Evolutionary conservation across 306 rosid species (phyloP), one percentile per base, ranked within the genome.

Genomic region (Cucurbita maxima): DNA sequence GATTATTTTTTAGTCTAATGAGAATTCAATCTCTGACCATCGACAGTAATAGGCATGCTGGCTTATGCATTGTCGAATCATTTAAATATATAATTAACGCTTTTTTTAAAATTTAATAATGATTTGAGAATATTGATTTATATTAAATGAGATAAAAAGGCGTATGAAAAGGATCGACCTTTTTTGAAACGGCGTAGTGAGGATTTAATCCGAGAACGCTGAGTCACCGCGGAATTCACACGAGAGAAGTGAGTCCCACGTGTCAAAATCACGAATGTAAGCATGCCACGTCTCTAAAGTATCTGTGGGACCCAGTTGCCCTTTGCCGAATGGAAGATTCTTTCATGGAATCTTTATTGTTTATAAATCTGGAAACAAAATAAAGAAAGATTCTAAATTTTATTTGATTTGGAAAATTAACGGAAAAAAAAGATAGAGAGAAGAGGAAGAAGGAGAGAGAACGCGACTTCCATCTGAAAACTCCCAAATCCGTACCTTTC

Each of bases 401-500:
- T 47, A 22, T 47, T 47, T 69, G 57, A 48, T 69, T 69, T 47
- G 57, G 20, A 69, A 68, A 69, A 69, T 25, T 47, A 7, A 44
- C 3, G 37, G 5, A 16, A 38, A 40, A 19, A 19, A 20, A 36
- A 8, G n/a, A 22, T 30, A 30, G 10, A 4, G 19, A 0, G 6
- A 10, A 44, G 0, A 44, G 6, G 20, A n/a, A 64, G 6, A 22
- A 5, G 16, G 12, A 10, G 34, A 41, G 55, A 6, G 38, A n/a
- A 43, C 52, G 37, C 11, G 71, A 64, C 71, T 43, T 64, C 53
- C 36, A 56, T 55, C 22, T 73, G n/a, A 25, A 60, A 73, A 73
- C 41, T 73, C 67, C 45, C 38, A 43, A 22, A 55, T 73, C 52
- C 63, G 54, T 41, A 45, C 76, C 38, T 58, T 58, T 73, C 77